Conservation (phyloP, 495 filamentous ascomycete genomes). For the Neurospora pannonica region DNA sequence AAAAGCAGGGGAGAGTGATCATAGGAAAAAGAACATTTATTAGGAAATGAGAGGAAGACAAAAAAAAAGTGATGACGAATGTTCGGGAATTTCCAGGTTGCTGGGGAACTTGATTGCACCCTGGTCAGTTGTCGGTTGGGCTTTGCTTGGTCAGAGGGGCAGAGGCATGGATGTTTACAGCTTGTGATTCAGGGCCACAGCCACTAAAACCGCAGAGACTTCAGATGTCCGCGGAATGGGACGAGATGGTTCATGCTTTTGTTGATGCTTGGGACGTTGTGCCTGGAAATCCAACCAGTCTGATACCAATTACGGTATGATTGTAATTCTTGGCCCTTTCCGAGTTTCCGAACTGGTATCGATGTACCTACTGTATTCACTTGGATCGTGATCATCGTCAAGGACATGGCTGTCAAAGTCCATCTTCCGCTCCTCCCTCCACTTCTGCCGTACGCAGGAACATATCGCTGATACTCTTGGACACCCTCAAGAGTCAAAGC, state of each 20-base stretch:
- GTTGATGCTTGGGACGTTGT: background rate
- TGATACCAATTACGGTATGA: background rate
- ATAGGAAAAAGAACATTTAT: background rate
- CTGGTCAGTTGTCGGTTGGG: background rate
- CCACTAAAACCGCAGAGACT: background rate
- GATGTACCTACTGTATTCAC: background rate
- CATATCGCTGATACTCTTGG: background rate
- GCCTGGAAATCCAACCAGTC: background rate
- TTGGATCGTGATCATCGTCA: background rate
- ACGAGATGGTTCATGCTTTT: background rate
- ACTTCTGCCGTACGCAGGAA: background rate
- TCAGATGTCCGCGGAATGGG: background rate
- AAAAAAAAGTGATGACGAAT: slow-evolving; percentile 2
- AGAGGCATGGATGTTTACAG: background rate
- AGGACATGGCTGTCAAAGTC: background rate
- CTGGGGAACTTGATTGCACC: background rate
- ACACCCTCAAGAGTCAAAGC: background rate
- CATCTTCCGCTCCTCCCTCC: background rate
- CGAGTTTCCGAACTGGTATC: background rate
- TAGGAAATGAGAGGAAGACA: background rate
- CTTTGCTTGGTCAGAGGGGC: background rate
- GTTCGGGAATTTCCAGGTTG: slow-evolving; percentile 11
- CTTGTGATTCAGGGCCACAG: background rate
- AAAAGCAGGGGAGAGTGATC: background rate
- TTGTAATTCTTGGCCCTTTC: background rate